Percentiles rank a stretch among this genome's conserved stretches.
These are phyloP conservation scores for Passalora sequoiae DNA, from an alignment of 2,329 filamentous ascomycete genomes.

Conservation along the genomic window DNA sequence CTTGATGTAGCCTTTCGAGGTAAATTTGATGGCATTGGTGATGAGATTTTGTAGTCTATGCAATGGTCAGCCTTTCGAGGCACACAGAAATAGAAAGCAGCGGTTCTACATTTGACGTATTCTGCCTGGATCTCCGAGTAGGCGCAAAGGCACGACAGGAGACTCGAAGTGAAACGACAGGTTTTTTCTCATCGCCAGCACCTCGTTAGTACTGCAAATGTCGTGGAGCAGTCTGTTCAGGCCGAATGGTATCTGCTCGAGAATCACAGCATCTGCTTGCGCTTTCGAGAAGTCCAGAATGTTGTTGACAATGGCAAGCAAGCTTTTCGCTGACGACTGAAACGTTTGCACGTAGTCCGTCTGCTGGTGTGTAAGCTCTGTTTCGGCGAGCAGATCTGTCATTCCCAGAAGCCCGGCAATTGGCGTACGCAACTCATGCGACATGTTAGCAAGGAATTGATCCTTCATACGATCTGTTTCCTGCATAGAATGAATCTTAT, in stretches of 20 bases:
- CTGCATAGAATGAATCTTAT: neutral
- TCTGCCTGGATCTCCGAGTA: neutral
- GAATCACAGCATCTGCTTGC: neutral
- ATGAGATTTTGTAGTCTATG: constrained; percentile 18
- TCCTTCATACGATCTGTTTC: neutral
- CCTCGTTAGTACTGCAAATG: neutral
- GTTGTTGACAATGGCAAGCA: neutral
- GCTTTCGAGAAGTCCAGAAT: constrained; percentile 3
- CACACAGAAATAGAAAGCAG: neutral
- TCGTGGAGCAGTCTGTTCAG: neutral
- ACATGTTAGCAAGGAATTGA: neutral
- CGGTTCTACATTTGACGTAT: neutral
- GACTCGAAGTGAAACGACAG: neutral
- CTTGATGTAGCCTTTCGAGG: constrained; percentile 26
- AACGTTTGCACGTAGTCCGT: neutral
- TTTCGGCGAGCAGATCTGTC: neutral
- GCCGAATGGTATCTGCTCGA: neutral
- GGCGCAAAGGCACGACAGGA: neutral
- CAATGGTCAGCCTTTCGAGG: neutral
- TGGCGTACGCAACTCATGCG: neutral
- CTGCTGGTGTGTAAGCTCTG: neutral
- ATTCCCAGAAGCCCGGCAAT: neutral
- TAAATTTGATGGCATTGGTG: constrained; percentile 29
- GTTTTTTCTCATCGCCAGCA: neutral
- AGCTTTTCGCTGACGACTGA: neutral